Conservation (phyloP, 1,139 yeast species). For the Geotrichum histeridarum region DNA sequence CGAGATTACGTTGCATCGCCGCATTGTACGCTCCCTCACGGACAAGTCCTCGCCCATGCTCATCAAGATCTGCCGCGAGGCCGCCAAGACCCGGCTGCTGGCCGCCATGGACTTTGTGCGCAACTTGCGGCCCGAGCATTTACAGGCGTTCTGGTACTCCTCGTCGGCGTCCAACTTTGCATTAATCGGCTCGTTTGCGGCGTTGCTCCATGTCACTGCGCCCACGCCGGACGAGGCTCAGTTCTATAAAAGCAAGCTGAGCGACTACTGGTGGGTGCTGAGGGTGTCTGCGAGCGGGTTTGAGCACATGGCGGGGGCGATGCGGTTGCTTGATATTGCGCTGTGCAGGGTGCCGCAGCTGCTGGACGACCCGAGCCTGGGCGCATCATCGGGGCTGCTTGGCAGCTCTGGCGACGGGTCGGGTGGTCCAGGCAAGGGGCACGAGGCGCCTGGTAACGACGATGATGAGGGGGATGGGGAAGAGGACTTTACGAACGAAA, state of each 20-base stretch:
- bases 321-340: slow-evolving; percentile 52
- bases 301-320: slow-evolving; percentile 66
- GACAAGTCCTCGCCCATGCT: slow-evolving; percentile 47
- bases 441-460: not conserved
- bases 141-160: slow-evolving; percentile 84
- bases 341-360: slow-evolving; percentile 27
- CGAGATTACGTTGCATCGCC: slow-evolving; percentile 76
- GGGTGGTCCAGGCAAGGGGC: not conserved
- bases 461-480: slow-evolving; percentile 16
- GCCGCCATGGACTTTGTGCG: slow-evolving; percentile 80
- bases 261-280: slow-evolving; percentile 69
- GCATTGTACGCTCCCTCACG: slow-evolving; percentile 54
- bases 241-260: slow-evolving; percentile 60
- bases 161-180: slow-evolving; percentile 74
- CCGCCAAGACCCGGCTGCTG: slow-evolving; percentile 71
- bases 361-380: slow-evolving; percentile 2
- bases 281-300: slow-evolving; percentile 70
- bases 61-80: slow-evolving; percentile 68
- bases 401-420: not conserved
- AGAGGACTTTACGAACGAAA: slow-evolving; percentile 14
- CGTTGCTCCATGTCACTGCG: slow-evolving; percentile 49
- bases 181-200: slow-evolving; percentile 80
- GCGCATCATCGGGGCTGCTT: not conserved
- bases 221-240: slow-evolving; percentile 50
- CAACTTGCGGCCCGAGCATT: slow-evolving; percentile 71